Base-by-base conservation (phyloP, 2,329 filamentous ascomycete genomes). In the Tolypocladium inflatum region DNA sequence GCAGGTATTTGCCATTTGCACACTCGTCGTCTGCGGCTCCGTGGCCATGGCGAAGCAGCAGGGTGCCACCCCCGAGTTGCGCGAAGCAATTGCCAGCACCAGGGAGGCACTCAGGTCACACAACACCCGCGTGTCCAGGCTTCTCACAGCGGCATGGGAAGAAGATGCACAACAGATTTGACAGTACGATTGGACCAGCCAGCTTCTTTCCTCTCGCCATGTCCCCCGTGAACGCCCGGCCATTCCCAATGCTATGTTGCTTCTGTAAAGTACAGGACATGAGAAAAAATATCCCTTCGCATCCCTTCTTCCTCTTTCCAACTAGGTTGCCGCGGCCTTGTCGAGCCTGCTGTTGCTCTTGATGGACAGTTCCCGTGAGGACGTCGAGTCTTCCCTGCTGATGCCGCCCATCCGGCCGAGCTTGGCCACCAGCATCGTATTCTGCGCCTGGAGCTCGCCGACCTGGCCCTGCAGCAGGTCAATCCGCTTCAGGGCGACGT, bases 1-100 rank as follows among this genome's bases (percentile, higher is more conserved):
- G 1, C 82, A 85, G 37, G 82, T 86, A 1, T 93, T 91, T 68
- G 78, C 80, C 2, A 72, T 88, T 48, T 82, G 81, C 53, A 74
- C 76, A 6, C 73, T 76, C 17, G 65, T 82, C n/a, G 52, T 81
- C n/a, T 64, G 73, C 3, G 67, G 70, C 33, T 75, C 73, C 1
- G 67, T 68, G 23, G 70, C 74, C 7, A 60, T 81, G 58, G 57
- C 56, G 5, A 62, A 61, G 37, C 57, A 63, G 9, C 26, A 53
- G 13, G 55, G 56, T 11, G 50, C 33, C 9, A 19, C 35, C 2
- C 45, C 43, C 0, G 58, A 56, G 5, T 45, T 71, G 38, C 55
- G 55, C 9, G 55, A 62, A 13, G 59, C 56, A 8, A 52, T 65
- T 8, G 35, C n/a, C 1, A 23, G 54, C 19, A 23, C 60, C 23